These are phyloP conservation scores for Hypoxylon rickii DNA, from an alignment of 495 filamentous ascomycete genomes.

Conservation along the genomic window DNA sequence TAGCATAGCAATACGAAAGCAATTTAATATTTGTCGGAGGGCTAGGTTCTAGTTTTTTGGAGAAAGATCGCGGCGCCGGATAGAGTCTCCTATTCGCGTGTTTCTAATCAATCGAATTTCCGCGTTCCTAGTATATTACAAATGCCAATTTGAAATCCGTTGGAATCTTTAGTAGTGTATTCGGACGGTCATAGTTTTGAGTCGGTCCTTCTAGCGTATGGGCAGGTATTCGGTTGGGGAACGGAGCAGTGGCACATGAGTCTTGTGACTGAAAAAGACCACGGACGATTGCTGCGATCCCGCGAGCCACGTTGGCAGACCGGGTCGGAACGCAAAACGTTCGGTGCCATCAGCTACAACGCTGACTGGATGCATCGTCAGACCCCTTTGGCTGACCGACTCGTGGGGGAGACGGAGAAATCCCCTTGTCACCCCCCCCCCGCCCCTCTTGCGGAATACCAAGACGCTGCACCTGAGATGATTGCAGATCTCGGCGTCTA, in stretches of 20 bases:
- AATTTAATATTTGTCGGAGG: no score
- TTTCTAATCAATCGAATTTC: neutral
- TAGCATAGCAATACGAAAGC: no score
- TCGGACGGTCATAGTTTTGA: slow-evolving; percentile 28
- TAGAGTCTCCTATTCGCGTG: slow-evolving; percentile 17
- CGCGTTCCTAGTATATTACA: neutral
- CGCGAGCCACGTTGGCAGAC: slow-evolving; percentile 31
- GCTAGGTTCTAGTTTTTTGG: no score
- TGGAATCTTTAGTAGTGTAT: slow-evolving; percentile 1
- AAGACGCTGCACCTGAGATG: slow-evolving; percentile 33
- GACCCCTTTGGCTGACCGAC: slow-evolving; percentile 29
- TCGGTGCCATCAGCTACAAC: slow-evolving; percentile 35
- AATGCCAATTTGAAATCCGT: neutral
- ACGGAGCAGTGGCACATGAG: slow-evolving; percentile 17
- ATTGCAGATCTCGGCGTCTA: slow-evolving; percentile 31
- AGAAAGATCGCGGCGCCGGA: no score
- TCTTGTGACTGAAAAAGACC: slow-evolving; percentile 32
- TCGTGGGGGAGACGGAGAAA: slow-evolving; percentile 23
- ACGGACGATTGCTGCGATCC: slow-evolving; percentile 14
- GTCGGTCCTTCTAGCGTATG: slow-evolving; percentile 39
- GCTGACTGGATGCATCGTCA: slow-evolving; percentile 36
- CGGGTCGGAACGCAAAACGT: slow-evolving; percentile 30
- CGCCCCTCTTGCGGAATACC: slow-evolving; percentile 20
- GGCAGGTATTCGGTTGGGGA: slow-evolving; percentile 26
- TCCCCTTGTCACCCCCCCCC: slow-evolving; percentile 4